phyloP scores from a whole-genome alignment of 352 stramenopile species.

The Pythium sp. region DNA sequence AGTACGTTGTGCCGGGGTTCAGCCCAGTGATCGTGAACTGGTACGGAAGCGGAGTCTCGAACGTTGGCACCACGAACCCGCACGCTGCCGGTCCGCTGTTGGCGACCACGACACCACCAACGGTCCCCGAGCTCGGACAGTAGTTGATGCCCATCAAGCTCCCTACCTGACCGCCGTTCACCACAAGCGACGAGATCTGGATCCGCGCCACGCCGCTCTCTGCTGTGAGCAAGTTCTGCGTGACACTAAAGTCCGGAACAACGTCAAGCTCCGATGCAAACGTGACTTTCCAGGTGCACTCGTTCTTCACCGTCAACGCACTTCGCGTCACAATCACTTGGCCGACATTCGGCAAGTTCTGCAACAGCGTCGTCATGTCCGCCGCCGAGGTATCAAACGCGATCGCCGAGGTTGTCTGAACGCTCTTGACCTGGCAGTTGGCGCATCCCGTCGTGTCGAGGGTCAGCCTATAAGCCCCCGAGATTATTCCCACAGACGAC shows the following conservation, averaged over 20 bases:
- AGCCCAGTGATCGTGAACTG: slow-evolving; percentile 57
- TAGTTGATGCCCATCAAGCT: slow-evolving; percentile 43
- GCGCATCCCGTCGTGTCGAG: slow-evolving; percentile 84
- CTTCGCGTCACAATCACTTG: slow-evolving; percentile 74
- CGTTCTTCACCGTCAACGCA: slow-evolving; percentile 37
- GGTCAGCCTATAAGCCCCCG: slow-evolving; percentile 73
- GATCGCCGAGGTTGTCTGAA: slow-evolving; percentile 70
- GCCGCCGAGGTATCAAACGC: slow-evolving; percentile 49
- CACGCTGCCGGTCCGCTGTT: slow-evolving; percentile 35
- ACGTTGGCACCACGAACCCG: slow-evolving; percentile 28
- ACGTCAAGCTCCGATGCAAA: slow-evolving; percentile 65
- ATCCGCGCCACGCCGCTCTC: slow-evolving; percentile 36
- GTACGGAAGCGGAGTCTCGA: slow-evolving; percentile 30
- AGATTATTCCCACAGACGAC: slow-evolving; percentile 28
- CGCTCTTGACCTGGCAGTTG: slow-evolving; percentile 68
- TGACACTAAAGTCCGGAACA: slow-evolving; percentile 46
- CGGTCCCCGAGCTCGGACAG: slow-evolving; percentile 35
- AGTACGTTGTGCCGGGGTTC: slow-evolving; percentile 58
- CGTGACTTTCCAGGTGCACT: slow-evolving; percentile 80
- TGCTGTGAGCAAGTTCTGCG: slow-evolving; percentile 45
- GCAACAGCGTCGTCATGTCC: slow-evolving; percentile 78
- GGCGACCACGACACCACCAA: slow-evolving; percentile 12
- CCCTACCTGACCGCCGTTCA: slow-evolving; percentile 27
- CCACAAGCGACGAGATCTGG: slow-evolving; percentile 25
- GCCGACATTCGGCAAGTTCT: slow-evolving; percentile 94